Base-by-base conservation (phyloP, 306 rosid species). In the Malus domestica region DNA sequence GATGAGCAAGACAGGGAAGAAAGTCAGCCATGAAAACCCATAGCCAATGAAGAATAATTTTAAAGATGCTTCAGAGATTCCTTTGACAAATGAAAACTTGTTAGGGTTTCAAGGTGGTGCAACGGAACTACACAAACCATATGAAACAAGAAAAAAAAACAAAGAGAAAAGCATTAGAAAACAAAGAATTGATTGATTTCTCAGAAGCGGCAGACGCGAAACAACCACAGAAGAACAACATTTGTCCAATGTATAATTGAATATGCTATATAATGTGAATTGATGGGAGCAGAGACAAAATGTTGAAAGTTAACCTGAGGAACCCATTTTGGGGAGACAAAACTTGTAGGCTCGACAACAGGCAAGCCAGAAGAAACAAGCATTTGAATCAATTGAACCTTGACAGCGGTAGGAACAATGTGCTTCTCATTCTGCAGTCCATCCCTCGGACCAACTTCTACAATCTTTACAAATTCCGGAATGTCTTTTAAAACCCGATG, bases 291-390 rank as follows among this genome's bases (percentile, higher is more conserved):
- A 27, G 27, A 20, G 11, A 51, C 10, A 51, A 23, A 23, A 14
- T 2, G 45, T 42, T 1, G 45, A 42, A 42, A 42, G 45, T 42
- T 42, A 40, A 93, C 97, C 97, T 93, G 98, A 0, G 96, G 97
- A 63, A 93, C 94, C 96, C 98, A 91, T 91, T 91, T 93, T 72
- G 97, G 97, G 23, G 98, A 91, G 75, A 94, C 97, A 81, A 94
- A 94, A 89, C 98, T 91, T 15, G 97, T 91, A 10, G 96, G 94
- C 85, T 94, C 98, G 42, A 91, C 91, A 76, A 88, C 85, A 57
- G 88, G 80, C 86, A 94, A 82, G 57, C 98, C 96, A 25, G 97
- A 81, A 76, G 96, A 90, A 79, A 87, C 96, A 60, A 92, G 85
- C 84, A 87, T 81, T 79, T 89, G 85, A 79, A 94, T 92, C 82